phyloP scores from a whole-genome alignment of 2,329 filamentous ascomycete genomes.

The Bipolaris gigantea region DNA sequence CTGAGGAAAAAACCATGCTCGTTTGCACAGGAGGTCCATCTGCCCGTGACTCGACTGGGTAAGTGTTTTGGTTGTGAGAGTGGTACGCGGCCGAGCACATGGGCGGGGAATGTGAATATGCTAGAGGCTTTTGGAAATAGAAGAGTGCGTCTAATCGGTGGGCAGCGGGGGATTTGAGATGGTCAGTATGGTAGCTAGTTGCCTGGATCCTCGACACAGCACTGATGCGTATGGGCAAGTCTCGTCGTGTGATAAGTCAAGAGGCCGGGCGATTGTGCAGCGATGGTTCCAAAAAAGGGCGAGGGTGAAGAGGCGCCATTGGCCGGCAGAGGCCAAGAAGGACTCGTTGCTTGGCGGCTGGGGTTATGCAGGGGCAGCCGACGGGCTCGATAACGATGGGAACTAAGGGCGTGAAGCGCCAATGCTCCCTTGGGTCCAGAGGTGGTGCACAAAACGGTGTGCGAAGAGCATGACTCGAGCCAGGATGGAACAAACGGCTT shows the following conservation, averaged over 20 bases:
- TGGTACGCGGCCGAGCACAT: no score
- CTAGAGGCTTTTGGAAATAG: no score
- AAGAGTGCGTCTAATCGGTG: no score
- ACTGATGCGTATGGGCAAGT: neutral
- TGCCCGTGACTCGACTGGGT: no score
- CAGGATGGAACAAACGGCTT: neutral
- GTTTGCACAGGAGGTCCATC: neutral
- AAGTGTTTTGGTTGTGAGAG: no score
- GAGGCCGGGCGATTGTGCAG: slow-evolving; percentile 11
- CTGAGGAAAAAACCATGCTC: neutral
- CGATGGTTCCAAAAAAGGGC: slow-evolving; percentile 12
- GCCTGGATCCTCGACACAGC: no score
- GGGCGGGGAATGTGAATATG: no score
- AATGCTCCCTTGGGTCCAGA: no score
- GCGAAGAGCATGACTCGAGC: neutral
- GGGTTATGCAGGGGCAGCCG: neutral
- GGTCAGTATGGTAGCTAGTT: no score
- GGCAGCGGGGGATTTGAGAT: no score
- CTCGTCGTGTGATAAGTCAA: slow-evolving; percentile 7
- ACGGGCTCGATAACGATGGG: neutral
- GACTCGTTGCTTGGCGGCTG: slow-evolving; percentile 1
- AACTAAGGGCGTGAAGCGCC: neutral
- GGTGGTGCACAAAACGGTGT: neutral
- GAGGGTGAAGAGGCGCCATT: slow-evolving; percentile 9
- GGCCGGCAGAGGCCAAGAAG: neutral